Percentiles rank a stretch among this genome's conserved stretches.
Evolutionary conservation across 1,284 basidiomycete genomes (phyloP).

Genomic region (Sanghuangporus sanghuang): DNA sequence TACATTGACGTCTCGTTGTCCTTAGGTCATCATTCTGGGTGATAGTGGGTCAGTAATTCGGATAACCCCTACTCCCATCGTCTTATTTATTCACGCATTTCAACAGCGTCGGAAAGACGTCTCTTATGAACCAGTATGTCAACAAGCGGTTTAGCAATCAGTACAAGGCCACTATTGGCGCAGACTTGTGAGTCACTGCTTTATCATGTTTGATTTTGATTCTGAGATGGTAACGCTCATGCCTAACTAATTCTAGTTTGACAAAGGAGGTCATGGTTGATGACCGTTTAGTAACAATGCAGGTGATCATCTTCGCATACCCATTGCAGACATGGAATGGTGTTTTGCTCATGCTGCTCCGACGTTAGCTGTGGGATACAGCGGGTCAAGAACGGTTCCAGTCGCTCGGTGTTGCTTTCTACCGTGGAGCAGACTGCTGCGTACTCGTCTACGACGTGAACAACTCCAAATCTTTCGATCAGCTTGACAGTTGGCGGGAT

Average conservation of each 20-base stretch:
- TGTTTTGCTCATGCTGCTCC: not conserved
- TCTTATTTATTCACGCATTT: conserved; percentile 11
- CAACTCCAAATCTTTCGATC: conserved; percentile 97
- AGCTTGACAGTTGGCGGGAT: conserved; percentile 95
- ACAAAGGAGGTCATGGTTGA: conserved; percentile 99
- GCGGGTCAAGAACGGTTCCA: conserved; percentile 99
- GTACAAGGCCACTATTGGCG: conserved; percentile 97
- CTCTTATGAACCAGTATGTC: conserved; percentile 99
- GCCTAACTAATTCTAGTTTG: conserved; percentile 48
- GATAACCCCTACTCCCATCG: not conserved
- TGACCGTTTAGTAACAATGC: conserved; percentile 97
- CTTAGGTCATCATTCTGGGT: conserved; percentile 94
- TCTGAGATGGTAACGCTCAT: conserved; percentile 11
- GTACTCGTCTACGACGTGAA: conserved; percentile 99
- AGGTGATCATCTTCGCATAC: conserved; percentile 47
- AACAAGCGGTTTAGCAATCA: conserved; percentile 99
- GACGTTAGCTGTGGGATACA: conserved; percentile 90
- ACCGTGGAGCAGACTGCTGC: conserved; percentile 98
- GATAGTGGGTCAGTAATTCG: conserved; percentile 82
- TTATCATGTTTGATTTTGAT: not conserved
- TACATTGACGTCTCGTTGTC: not conserved
- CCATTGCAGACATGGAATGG: not conserved
- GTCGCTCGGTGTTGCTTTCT: conserved; percentile 97
- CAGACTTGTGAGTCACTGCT: conserved; percentile 67
- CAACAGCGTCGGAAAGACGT: conserved; percentile 95